Evolutionary conservation across 306 rosid species (phyloP), one percentile per base, ranked within the genome.

Genomic region (Cucumis sativus): DNA sequence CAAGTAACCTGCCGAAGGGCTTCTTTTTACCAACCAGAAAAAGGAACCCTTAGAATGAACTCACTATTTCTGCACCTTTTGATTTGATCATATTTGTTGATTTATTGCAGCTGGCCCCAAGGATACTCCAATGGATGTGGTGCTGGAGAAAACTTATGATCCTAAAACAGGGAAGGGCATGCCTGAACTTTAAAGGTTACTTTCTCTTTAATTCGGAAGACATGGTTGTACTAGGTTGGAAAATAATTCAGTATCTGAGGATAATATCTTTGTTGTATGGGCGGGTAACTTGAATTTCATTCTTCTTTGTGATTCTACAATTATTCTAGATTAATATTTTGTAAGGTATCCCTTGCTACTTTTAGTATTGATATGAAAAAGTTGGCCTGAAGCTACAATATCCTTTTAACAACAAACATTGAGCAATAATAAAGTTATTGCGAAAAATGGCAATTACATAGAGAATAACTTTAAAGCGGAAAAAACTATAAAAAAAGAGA

Each of bases 31-130:
- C 52, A 47, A 47, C 52, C 15, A 4, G 52, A 47, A 47, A 2
- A 11, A 11, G 54, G 16, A 47, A 47, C 54, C 54, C 54, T 47
- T 47, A 47, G 54, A 47, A 47, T 47, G 4, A 47, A 13, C 56
- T 13, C 5, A 47, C 52, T 47, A 47, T 5, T 47, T 47, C 52
- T 23, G 55, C 25, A 58, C 23, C 16, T 17, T 51, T 74, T 47
- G 64, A 76, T 41, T 45, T 65, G 45, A 23, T 66, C 8, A 68
- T 60, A 30, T 75, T 66, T 79, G 40, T 41, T 75, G 69, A 82
- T 82, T 84, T 81, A 82, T 96, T 81, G 83, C 97, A 95, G 97
- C 82, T 83, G 98, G 98, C 78, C 91, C 97, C 14, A 90, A 87
- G 89, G 98, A 95, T 63, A 95, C 97, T 69, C 87, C 91, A 0